A percentile compares a stretch with the other conserved stretches of the same genome.
These are phyloP conservation scores for Naematelia aurantialba DNA, from an alignment of 768 basidiomycete genomes.

Conservation along the genomic window DNA sequence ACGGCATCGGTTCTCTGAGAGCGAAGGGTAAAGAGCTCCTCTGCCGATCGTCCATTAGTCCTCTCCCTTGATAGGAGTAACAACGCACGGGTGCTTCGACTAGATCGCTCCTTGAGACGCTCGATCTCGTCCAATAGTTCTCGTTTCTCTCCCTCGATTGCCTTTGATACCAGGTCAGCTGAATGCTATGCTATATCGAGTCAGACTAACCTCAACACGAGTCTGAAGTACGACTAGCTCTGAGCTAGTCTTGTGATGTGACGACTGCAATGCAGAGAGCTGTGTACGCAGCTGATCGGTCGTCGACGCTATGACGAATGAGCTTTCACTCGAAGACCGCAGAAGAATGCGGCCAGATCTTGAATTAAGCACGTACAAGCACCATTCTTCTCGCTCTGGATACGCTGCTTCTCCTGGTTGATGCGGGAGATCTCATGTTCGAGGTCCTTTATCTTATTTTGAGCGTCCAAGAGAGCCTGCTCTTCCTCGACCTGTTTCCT, in stretches of 20 bases:
- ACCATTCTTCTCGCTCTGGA: slow-evolving; percentile 49
- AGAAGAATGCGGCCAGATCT: slow-evolving; percentile 35
- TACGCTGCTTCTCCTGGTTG: slow-evolving; percentile 63
- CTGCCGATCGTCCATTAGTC: slow-evolving; percentile 11
- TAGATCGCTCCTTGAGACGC: slow-evolving; percentile 70
- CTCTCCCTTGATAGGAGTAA: too few species aligned
- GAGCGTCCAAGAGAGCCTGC: slow-evolving; percentile 41
- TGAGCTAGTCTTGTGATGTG: slow-evolving; percentile 54
- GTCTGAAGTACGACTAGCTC: slow-evolving; percentile 57
- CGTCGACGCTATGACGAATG: slow-evolving; percentile 17
- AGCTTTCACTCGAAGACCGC: slow-evolving; percentile 39
- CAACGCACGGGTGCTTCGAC: slow-evolving; percentile 69
- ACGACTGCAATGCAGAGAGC: slow-evolving; percentile 29
- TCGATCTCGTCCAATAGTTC: slow-evolving; percentile 80
- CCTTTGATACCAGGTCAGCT: slow-evolving; percentile 50
- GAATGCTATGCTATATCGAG: slow-evolving; percentile 55
- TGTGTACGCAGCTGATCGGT: slow-evolving; percentile 37
- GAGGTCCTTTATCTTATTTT: slow-evolving; percentile 22
- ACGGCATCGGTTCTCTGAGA: slow-evolving; percentile 27
- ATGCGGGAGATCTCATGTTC: slow-evolving; percentile 60
- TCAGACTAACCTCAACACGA: slow-evolving; percentile 63
- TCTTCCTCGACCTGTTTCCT: slow-evolving; percentile 41
- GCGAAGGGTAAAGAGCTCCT: slow-evolving; percentile 30
- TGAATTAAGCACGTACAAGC: slow-evolving; percentile 53
- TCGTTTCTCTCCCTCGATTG: slow-evolving; percentile 83